These are phyloP conservation scores for Coccomyxa sp. DNA, from an alignment of 139 green algal genomes.

Conservation along the genomic window DNA sequence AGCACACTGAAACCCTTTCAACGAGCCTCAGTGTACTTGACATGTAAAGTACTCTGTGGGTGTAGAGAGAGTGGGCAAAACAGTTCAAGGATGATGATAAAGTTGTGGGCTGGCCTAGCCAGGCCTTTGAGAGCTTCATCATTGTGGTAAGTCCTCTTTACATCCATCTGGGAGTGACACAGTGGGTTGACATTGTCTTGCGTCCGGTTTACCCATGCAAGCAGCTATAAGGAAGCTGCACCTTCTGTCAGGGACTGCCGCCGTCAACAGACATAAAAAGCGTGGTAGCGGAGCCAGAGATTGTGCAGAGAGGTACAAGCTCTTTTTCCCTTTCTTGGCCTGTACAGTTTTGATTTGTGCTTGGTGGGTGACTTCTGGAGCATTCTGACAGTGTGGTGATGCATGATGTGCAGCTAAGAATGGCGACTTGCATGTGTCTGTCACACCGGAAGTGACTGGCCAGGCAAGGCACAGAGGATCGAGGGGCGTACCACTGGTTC, in stretches of 20 bases:
- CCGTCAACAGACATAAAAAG: constrained; percentile 53
- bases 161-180: not conserved
- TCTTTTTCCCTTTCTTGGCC: not conserved
- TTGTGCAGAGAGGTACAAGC: constrained; percentile 5
- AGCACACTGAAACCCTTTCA: too few relatives aligned
- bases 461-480: constrained; percentile 9
- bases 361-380: not conserved
- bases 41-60: too few relatives aligned
- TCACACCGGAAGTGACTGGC: not conserved
- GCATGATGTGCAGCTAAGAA: constrained; percentile 1
- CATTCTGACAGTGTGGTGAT: not conserved
- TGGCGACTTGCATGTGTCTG: not conserved
- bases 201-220: not conserved
- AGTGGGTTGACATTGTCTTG: not conserved
- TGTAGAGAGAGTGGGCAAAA: constrained; percentile 53
- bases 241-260: constrained; percentile 49
- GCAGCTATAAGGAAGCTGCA: not conserved
- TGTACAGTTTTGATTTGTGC: not conserved
- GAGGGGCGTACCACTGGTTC: constrained; percentile 2
- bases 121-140: constrained; percentile 70
- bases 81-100: constrained; percentile 22
- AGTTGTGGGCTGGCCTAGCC: constrained; percentile 40
- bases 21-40: too few relatives aligned
- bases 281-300: constrained; percentile 17
- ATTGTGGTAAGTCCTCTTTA: constrained; percentile 48